These are phyloP conservation scores for Casuarina glauca DNA, from an alignment of 306 rosid species.

Conservation along the genomic window DNA sequence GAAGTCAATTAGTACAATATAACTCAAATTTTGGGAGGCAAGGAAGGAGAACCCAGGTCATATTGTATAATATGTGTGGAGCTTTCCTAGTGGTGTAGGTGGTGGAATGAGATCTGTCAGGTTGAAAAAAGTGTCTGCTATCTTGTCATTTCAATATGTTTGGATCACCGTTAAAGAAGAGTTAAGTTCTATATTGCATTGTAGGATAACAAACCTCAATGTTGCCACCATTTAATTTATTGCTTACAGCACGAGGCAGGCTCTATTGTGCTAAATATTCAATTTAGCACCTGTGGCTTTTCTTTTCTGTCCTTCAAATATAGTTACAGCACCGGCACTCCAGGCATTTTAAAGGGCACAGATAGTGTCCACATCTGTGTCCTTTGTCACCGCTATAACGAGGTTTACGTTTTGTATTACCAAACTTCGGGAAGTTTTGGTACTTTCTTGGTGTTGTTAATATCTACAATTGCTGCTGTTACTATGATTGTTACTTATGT, in stretches of 20 bases:
- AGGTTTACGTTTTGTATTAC: neutral
- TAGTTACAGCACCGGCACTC: neutral
- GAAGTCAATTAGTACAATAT: neutral
- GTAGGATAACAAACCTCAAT: too few relatives aligned
- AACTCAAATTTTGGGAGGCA: neutral
- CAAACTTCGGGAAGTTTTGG: neutral
- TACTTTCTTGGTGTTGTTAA: neutral
- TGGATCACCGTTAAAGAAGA: too few relatives aligned
- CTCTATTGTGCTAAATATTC: too few relatives aligned
- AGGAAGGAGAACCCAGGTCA: neutral
- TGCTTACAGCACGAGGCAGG: too few relatives aligned
- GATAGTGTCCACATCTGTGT: neutral
- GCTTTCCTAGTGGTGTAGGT: too few relatives aligned
- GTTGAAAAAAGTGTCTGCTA: too few relatives aligned
- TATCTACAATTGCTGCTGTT: too few relatives aligned
- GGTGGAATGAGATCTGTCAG: too few relatives aligned
- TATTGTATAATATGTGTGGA: neutral
- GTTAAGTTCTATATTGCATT: too few relatives aligned
- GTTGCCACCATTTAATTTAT: too few relatives aligned
- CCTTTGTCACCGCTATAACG: neutral
- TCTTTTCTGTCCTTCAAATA: neutral
- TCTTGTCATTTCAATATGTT: too few relatives aligned
- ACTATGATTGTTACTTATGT: conserved; percentile 12
- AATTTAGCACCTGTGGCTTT: neutral
- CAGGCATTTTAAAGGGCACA: neutral